Base-by-base conservation (phyloP, 2,329 filamentous ascomycete genomes). In the Grosmannia penicillata region DNA sequence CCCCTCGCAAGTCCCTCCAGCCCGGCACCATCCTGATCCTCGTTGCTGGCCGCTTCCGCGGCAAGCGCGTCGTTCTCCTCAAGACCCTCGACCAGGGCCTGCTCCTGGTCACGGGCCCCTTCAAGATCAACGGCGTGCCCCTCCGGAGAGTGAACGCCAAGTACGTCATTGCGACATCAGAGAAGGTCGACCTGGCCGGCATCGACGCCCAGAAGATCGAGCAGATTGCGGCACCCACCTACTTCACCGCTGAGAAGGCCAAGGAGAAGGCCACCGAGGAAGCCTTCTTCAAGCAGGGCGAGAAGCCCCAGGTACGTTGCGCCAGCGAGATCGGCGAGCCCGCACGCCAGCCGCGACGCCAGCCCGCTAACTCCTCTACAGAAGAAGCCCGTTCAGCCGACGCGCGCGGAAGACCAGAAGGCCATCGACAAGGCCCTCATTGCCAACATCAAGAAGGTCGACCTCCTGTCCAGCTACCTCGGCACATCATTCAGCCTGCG, bases 121-220 rank as follows among this genome's bases (percentile, higher is more conserved):
- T 96, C 83, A 98, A 96, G 82, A 82, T 98, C 72, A 98, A 98
- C 74, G 91, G 91, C 67, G 91, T 98, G 52, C 91, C 91, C 55
- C 81, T 98, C 60, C 82, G 91, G 70, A 78, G 83, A 65, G 83
- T 93, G 63, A 93, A 93, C 72, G 73, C 84, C 62, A 80, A 83
- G 68, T 93, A 91, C 69, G 84, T 93, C 61, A 93, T 93, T 63
- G 84, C 83, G 60, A 93, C 84, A 58, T 85, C 80, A 56, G 78
- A 79, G 62, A 83, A 80, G 68, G 74, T 93, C 59, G 80, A 89
- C 62, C 66, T 98, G 58, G 70, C 72, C 51, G 84, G 85, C 58
- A 68, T 98, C 55, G 89, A 96, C 68, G 57, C 82, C 58, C 80
- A 82, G 63, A 98, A 96, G 82, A 77, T 91, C 53, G 75, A 82